Conservation (phyloP, 1,139 yeast species). For the Geotrichum phurueaensis region DNA sequence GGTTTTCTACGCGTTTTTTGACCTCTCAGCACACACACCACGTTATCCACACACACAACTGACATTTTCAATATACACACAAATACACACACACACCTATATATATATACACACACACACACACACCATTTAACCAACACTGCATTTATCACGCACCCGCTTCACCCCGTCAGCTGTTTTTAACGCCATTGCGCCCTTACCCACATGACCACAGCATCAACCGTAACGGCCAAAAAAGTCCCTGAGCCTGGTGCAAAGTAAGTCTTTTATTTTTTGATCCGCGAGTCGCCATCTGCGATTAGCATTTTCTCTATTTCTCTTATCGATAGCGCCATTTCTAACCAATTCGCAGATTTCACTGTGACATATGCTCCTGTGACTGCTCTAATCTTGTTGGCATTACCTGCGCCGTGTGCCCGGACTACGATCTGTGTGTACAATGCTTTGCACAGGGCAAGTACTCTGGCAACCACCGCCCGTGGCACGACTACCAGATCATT, state of each 20-base stretch:
- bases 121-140: neutral
- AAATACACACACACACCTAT: neutral
- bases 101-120: neutral
- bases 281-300: constrained; percentile 1
- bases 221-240: constrained; percentile 28
- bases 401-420: constrained; percentile 85
- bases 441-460: constrained; percentile 83
- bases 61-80: too few relatives aligned
- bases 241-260: constrained; percentile 39
- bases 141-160: neutral
- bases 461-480: constrained; percentile 85
- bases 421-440: constrained; percentile 93
- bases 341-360: constrained; percentile 49
- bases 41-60: neutral
- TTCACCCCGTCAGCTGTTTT: neutral
- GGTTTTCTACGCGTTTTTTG: neutral
- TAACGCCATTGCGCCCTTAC: constrained; percentile 9
- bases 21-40: neutral
- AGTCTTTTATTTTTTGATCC: constrained; percentile 16
- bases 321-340: neutral
- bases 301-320: constrained; percentile 1
- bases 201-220: constrained; percentile 33
- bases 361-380: constrained; percentile 93
- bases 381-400: constrained; percentile 88
- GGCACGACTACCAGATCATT: constrained; percentile 85